These are phyloP conservation scores for Metarhizium guizhouense DNA, from an alignment of 2,329 filamentous ascomycete species.

Conservation along the genomic window DNA sequence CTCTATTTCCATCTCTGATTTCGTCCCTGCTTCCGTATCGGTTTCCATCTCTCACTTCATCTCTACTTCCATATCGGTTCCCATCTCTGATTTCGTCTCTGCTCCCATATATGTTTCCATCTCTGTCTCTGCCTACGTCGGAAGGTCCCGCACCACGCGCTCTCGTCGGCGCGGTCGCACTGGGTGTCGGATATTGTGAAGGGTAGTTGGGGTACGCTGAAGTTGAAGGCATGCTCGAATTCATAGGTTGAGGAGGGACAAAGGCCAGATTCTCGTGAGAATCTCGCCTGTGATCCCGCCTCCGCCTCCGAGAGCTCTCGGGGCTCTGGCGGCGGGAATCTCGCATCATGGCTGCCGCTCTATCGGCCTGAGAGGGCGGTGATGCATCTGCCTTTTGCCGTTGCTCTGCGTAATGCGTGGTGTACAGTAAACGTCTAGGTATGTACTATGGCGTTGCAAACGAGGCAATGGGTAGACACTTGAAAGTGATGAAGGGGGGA, in stretches of 20 bases:
- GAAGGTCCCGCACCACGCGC: neutral
- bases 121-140: neutral
- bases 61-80: neutral
- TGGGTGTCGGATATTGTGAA: slow-evolving; percentile 7
- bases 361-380: slow-evolving; percentile 10
- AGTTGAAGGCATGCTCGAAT: slow-evolving; percentile 4
- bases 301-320: slow-evolving; percentile 44
- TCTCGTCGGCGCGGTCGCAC: slow-evolving; percentile 6
- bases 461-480: neutral
- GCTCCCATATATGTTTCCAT: neutral
- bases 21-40: neutral
- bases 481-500: neutral
- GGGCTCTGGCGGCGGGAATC: slow-evolving; percentile 47
- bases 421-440: neutral
- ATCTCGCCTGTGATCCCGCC: slow-evolving; percentile 22
- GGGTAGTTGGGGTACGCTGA: slow-evolving; percentile 1
- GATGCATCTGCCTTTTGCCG: slow-evolving; percentile 7
- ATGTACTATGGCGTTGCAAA: neutral
- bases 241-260: slow-evolving; percentile 10
- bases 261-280: slow-evolving; percentile 19
- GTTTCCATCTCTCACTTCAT: neutral
- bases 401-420: neutral
- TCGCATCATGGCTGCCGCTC: slow-evolving; percentile 39
- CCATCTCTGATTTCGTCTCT: neutral
- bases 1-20: neutral